phyloP scores from a whole-genome alignment of 257 asterid genomes.

The Solanum rostratum region DNA sequence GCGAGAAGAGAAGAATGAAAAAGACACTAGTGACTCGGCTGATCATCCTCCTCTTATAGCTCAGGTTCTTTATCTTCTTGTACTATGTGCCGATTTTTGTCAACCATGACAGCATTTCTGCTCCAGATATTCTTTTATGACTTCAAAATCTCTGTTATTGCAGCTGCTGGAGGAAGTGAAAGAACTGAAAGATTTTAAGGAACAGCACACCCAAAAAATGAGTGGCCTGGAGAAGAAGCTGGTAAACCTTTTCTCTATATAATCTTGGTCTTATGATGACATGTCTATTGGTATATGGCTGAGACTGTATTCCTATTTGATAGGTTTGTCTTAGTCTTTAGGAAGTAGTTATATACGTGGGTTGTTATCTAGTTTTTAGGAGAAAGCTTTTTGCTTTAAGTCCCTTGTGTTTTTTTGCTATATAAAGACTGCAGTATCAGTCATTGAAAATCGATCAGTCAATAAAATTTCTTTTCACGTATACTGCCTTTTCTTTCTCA shows the following conservation, averaged over 20 bases:
- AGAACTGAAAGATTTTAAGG: constrained; percentile 40
- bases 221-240: constrained; percentile 42
- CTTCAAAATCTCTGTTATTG: neutral
- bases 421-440: too few relatives aligned
- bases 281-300: neutral
- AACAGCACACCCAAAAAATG: constrained; percentile 33
- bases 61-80: constrained; percentile 35
- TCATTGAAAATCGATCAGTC: too few relatives aligned
- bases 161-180: constrained; percentile 45
- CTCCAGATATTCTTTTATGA: neutral
- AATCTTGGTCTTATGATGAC: neutral
- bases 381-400: too few relatives aligned
- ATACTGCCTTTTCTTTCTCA: too few relatives aligned
- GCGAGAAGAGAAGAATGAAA: constrained; percentile 15
- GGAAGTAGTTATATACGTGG: too few relatives aligned
- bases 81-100: neutral
- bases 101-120: neutral
- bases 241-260: constrained; percentile 28
- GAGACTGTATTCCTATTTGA: neutral
- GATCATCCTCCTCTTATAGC: constrained; percentile 26
- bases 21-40: constrained; percentile 17
- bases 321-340: too few relatives aligned
- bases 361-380: too few relatives aligned
- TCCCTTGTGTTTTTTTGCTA: too few relatives aligned
- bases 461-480: too few relatives aligned